phyloP scores from a whole-genome alignment of 2,329 filamentous ascomycete genomes.

The Colletotrichum truncatum region DNA sequence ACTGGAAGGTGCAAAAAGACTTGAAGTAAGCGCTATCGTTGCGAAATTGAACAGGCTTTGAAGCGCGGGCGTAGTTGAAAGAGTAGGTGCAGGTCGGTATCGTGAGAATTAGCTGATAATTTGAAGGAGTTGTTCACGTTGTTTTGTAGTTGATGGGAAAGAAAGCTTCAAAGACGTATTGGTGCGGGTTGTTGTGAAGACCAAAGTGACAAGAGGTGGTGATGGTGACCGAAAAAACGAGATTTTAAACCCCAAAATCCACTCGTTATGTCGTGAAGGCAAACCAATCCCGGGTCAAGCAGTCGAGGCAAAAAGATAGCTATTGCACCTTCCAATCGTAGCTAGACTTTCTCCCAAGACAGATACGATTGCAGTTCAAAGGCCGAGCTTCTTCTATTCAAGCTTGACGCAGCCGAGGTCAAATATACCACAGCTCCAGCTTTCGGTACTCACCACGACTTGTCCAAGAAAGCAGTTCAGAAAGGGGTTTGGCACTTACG shows the following conservation, averaged over 20 bases:
- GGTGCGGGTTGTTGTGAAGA: background rate
- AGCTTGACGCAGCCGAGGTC: background rate
- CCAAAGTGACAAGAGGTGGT: no score
- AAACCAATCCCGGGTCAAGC: background rate
- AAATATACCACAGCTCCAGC: background rate
- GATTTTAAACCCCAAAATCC: background rate
- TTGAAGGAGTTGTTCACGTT: background rate
- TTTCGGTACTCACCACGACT: conserved; percentile 19
- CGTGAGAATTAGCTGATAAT: background rate
- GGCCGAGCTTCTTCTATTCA: background rate
- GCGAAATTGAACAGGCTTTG: background rate
- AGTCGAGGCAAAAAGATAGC: background rate
- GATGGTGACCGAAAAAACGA: no score
- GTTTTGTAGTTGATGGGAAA: background rate
- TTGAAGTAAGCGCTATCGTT: no score
- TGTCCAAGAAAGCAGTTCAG: conserved; percentile 14
- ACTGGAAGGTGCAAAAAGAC: no score
- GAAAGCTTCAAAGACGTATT: background rate
- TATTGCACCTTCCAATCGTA: background rate
- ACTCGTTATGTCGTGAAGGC: background rate
- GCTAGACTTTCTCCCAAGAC: background rate
- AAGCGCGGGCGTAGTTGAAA: background rate
- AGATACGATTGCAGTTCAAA: background rate
- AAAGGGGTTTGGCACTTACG: conserved; percentile 68
- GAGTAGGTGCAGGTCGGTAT: background rate